phyloP scores from a whole-genome alignment of 495 filamentous ascomycete species.

The Polyplosphaeria fusca region DNA sequence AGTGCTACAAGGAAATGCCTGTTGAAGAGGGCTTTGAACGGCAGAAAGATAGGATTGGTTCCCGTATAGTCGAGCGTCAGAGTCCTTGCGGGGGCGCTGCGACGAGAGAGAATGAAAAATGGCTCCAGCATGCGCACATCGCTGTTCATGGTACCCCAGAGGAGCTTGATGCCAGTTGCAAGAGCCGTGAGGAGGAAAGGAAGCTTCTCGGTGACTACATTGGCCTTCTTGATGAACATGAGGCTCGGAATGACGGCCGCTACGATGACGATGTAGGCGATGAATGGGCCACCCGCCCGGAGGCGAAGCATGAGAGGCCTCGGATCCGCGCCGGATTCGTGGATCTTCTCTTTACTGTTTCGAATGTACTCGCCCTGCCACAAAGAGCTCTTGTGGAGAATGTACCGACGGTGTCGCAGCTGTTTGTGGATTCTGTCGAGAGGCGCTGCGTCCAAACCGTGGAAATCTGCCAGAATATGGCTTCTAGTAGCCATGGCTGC shows the following conservation, averaged over 20 bases:
- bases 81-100: constrained; percentile 59
- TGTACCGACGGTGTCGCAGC: constrained; percentile 62
- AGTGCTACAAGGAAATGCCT: constrained; percentile 60
- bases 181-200: constrained; percentile 64
- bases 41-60: constrained; percentile 63
- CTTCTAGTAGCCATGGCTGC: constrained; percentile 69
- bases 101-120: constrained; percentile 63
- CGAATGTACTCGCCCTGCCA: constrained; percentile 52
- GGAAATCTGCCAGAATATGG: constrained; percentile 73
- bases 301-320: constrained; percentile 63
- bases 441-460: constrained; percentile 63
- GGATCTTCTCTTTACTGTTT: constrained; percentile 41
- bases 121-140: constrained; percentile 72
- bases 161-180: constrained; percentile 62
- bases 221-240: constrained; percentile 52
- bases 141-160: constrained; percentile 67
- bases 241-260: constrained; percentile 53
- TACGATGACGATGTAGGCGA: constrained; percentile 52
- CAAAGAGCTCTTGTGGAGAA: constrained; percentile 65
- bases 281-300: constrained; percentile 57
- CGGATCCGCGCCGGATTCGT: constrained; percentile 40
- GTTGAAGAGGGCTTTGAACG: constrained; percentile 58
- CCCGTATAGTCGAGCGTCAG: constrained; percentile 71
- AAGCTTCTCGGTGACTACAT: constrained; percentile 54
- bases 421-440: constrained; percentile 64